Percentiles rank a stretch among this genome's conserved stretches.
phyloP scores from a whole-genome alignment of 805 yeast genomes.

The Vanderwaltozyma yarrowii region DNA sequence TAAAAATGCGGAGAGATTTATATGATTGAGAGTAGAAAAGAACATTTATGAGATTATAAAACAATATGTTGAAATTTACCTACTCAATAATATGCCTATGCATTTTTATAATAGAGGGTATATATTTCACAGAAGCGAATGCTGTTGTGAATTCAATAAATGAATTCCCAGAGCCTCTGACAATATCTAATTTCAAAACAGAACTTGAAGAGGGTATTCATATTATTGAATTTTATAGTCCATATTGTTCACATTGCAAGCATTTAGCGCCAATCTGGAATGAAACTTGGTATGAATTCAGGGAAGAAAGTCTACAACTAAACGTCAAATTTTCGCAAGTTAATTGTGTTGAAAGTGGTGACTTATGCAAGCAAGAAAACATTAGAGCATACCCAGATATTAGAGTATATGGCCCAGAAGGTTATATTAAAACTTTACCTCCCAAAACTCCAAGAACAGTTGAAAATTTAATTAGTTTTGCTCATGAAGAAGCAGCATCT shows the following conservation, averaged over 20 bases:
- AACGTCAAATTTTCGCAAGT: constrained; percentile 58
- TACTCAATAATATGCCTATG: no score
- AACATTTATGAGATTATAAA: no score
- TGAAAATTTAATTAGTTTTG: constrained; percentile 42
- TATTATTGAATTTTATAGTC: constrained; percentile 83
- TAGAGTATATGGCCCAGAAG: constrained; percentile 55
- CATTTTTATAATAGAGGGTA: no score
- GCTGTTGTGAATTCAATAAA: no score
- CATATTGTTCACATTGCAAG: constrained; percentile 78
- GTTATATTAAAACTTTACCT: constrained; percentile 40
- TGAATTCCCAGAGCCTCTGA: constrained; percentile 1
- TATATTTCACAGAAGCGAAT: no score
- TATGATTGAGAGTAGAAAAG: no score
- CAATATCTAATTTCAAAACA: constrained; percentile 37
- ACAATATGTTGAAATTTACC: no score
- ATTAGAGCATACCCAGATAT: constrained; percentile 62
- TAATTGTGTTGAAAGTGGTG: constrained; percentile 80
- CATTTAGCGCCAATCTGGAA: constrained; percentile 78
- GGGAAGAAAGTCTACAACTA: constrained; percentile 34
- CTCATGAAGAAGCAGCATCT: constrained; percentile 45
- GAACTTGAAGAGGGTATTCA: constrained; percentile 46
- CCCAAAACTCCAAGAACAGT: constrained; percentile 34
- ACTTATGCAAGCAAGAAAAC: constrained; percentile 62
- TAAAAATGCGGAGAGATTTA: no score
- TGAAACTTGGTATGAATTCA: constrained; percentile 43